Evolutionary conservation across 768 basidiomycete genomes (phyloP), one percentile per base, ranked within the genome.

Genomic region (Hygrophorus russula): DNA sequence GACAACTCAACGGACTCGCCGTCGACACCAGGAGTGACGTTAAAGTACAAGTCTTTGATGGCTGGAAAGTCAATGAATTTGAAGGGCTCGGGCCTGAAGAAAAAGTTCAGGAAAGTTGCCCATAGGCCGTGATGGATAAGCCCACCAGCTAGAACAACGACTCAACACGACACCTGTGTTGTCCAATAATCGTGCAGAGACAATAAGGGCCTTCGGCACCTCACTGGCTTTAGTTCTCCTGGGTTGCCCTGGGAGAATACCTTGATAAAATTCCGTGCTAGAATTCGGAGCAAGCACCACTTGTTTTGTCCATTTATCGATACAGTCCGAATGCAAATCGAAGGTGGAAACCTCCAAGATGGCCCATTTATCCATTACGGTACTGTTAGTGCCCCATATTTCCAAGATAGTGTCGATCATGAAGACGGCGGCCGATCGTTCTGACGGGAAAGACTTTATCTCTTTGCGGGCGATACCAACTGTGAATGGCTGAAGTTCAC

Each of bases 371-470:
- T 73, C 68, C 9, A 58, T 42, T 9, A 89, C 61, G 4, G 78
- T 80, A 50, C 78, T 80, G 60, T 91, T 96, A 37, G 87, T 84
- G 3, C 76, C 91, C 92, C 93, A 96, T 36, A 93, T 70, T 59
- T 92, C 78, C 45, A 94, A 61, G 46, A 67, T 55, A 29, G 74
- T 80, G 49, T 76, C 70, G 51, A 92, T 79, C 24, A 65, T 71
- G 63, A 82, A 81, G 46, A 70, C 59, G 2, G 78, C 83, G 6
- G 75, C 78, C n/a, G 82, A 79, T 29, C 71, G 62, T 32, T 79
- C 70, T 54, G 83, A 64, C 11, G 63, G 55, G 56, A 68, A 80
- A 2, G 59, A 72, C 55, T 75, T 75, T 29, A 68, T 60, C 33
- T 90, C 82, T 57, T 82, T 88, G 45, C 93, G 78, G 9, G 79